Evolutionary conservation across 2,329 filamentous ascomycete species (phyloP), one percentile per base, ranked within the genome.

Genomic region (Fusarium papillatum): DNA sequence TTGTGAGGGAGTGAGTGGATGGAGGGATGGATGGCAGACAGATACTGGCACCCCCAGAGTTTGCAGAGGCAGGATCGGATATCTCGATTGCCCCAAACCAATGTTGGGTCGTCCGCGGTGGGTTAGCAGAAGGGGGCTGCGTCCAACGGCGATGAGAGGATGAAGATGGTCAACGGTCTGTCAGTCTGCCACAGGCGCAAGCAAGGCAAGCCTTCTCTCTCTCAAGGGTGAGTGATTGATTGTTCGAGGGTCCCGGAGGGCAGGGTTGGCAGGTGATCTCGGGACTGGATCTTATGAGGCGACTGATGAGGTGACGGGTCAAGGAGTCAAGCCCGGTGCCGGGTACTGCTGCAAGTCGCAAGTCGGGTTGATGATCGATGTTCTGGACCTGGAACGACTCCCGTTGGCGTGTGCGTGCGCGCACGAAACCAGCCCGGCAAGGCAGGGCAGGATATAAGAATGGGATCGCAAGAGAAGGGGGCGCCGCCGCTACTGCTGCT

Each of bases 61-160:
- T 50, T 50, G 46, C 24, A 73, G 22, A 74, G 61, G 46, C 48
- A 50, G 59, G 69, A 76, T 78, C 73, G 76, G 69, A 78, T 80
- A 80, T 80, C 77, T 78, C 78, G 76, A 80, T 78, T 76, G 68
- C 64, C 65, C 66, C 71, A 70, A 69, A 70, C 50, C 62, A 70
- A 63, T 64, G 46, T 57, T 74, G 67, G 69, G 64, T 57, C 57
- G 61, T 72, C 50, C 50, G 64, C 29, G 59, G 74, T 76, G 77
- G 70, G 53, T 60, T 69, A 55, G 31, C 31, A 68, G 48, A 60
- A 59, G 64, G 67, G 66, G 60, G 62, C 36, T 76, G 50, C 73
- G 71, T 72, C 75, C 74, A 78, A 79, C 76, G 63, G 64, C 66
- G 55, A 69, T 65, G 69, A 48, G 39, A 66, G 66, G 70, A 69